Evolutionary conservation across 164 flowering plant species (phyloP), one percentile per base, ranked within the genome.

Genomic region (Tetrastigma voinierianum): DNA sequence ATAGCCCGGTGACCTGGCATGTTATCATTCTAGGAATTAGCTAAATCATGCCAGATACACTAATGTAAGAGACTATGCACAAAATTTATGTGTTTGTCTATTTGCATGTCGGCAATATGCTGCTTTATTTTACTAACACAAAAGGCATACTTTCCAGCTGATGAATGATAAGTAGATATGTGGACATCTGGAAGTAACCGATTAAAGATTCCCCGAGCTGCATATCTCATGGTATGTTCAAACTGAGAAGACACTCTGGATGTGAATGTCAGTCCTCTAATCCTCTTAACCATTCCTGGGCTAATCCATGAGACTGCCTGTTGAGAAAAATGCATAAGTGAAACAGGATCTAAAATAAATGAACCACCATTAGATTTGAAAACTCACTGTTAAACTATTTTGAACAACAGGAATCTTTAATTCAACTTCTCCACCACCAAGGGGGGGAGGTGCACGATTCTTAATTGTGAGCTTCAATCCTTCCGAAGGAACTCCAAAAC

Each of bases 231-330:
- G 16, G 73, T 64, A 61, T 86, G 79, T 71, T 91, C 98, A 79
- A 86, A 81, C 67, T 90, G 85, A 51, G 81, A 63, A 67, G 93
- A 82, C 3, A 93, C 97, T 74, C 77, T 82, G 20, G 93, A 78
- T 9, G 98, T 84, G 67, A 87, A 96, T 10, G 87, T 71, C 59
- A 78, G 76, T 57, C 98, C 97, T 77, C 99, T 83, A 56, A 96
- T 96, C 70, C 95, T 84, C 81, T 88, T 91, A 57, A 96, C 98
- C 90, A 90, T 70, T 70, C 98, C 99, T 71, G 78, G 90, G 77
- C 91, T 98, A 65, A 78, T 77, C 93, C 97, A 90, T n/a, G 70
- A 78, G n/a, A 86, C 79, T 45, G 96, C 93, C 98, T 88, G 79
- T 45, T 64, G 9, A 69, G 18, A 18, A 59, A 40, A 57, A 62